Evolutionary conservation across 1,284 basidiomycete species (phyloP).

Genomic region (Thecaphora thlaspeos): DNA sequence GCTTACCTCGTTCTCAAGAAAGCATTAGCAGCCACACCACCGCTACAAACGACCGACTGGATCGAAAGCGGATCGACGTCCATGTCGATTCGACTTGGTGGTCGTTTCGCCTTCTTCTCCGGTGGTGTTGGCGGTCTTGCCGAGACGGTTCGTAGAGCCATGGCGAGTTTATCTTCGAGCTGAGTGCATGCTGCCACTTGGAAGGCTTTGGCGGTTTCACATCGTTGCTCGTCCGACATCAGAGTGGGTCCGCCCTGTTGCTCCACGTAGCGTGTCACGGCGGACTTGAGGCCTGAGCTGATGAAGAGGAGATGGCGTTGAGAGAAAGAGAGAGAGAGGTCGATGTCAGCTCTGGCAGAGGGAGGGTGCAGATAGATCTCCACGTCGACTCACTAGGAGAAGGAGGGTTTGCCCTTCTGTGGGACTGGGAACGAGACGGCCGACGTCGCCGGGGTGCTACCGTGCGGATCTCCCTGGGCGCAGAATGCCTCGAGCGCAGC

Average conservation of each 20-base stretch:
- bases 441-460: too few species aligned
- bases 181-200: slow-evolving; percentile 49
- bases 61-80: slow-evolving; percentile 10
- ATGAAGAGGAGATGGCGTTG: background rate
- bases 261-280: slow-evolving; percentile 27
- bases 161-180: slow-evolving; percentile 47
- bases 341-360: too few species aligned
- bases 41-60: slow-evolving; percentile 46
- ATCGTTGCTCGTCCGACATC: slow-evolving; percentile 2
- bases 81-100: slow-evolving; percentile 11
- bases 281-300: slow-evolving; percentile 45
- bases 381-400: slow-evolving; percentile 37
- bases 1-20: slow-evolving; percentile 27
- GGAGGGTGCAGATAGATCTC: too few species aligned
- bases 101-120: slow-evolving; percentile 1
- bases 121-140: background rate
- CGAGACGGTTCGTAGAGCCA: slow-evolving; percentile 15
- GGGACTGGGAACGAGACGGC: slow-evolving; percentile 26
- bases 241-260: background rate
- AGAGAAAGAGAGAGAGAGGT: background rate
- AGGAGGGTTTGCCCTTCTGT: slow-evolving; percentile 30
- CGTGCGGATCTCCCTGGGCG: slow-evolving; percentile 1
- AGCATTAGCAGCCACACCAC: slow-evolving; percentile 52
- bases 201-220: slow-evolving; percentile 33
- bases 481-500: slow-evolving; percentile 45